Evolutionary conservation across 73 alveolate species (phyloP).

Genomic region (Paramecium primaurelia): DNA sequence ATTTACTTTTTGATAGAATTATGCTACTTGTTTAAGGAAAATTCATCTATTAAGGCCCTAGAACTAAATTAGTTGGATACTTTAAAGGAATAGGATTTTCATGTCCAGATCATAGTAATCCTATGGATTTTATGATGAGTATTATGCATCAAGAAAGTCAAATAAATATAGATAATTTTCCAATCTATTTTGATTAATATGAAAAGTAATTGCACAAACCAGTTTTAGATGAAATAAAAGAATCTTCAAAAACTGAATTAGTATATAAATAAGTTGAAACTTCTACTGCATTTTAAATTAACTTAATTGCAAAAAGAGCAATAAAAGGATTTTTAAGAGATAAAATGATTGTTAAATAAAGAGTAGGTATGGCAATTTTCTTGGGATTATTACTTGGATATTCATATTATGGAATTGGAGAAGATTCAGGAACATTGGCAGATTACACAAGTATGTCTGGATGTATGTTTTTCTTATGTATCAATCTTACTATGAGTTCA

Average conservation of each 20-base stretch:
- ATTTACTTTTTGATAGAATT: slow-evolving; percentile 40
- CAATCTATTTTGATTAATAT: slow-evolving; percentile 7
- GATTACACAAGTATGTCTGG: slow-evolving; percentile 34
- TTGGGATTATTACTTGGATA: slow-evolving; percentile 21
- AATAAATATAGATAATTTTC: background rate
- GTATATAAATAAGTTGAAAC: slow-evolving; percentile 7
- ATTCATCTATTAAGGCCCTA: slow-evolving; percentile 65
- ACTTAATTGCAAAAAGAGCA: background rate
- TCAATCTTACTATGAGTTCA: slow-evolving; percentile 27
- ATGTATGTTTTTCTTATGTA: background rate
- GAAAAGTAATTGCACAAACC: background rate
- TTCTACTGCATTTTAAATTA: background rate
- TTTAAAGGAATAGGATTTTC: slow-evolving; percentile 66
- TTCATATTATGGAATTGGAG: background rate
- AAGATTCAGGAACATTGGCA: background rate
- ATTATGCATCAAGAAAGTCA: slow-evolving; percentile 45
- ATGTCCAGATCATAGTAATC: slow-evolving; percentile 76
- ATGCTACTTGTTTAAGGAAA: slow-evolving; percentile 67
- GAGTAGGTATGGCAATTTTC: background rate
- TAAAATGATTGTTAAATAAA: background rate
- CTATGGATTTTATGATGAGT: slow-evolving; percentile 79
- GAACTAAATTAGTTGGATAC: slow-evolving; percentile 66
- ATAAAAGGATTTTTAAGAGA: slow-evolving; percentile 7
- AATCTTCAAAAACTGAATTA: background rate
- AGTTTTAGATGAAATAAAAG: slow-evolving; percentile 9